Conservation (phyloP, 257 asterid genomes). For the Przewalskia tangutica region DNA sequence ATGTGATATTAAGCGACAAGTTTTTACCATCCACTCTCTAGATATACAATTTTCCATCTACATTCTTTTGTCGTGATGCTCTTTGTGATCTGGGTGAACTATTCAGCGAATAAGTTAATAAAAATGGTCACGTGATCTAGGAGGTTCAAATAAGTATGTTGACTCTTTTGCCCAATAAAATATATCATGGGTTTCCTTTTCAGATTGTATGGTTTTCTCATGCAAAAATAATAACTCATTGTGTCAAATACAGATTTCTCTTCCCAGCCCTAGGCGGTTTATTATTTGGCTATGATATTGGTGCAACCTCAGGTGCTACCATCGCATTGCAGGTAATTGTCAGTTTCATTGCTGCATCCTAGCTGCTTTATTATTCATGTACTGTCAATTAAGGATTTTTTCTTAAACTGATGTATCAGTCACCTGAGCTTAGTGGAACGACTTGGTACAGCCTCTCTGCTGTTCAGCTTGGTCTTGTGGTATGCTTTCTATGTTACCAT, state of each 20-base stretch:
- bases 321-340: slow-evolving; percentile 71
- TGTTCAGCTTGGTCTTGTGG: slow-evolving; percentile 95
- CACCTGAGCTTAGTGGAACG: slow-evolving; percentile 87
- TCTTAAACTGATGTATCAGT: slow-evolving; percentile 36
- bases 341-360: not conserved
- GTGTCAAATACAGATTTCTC: slow-evolving; percentile 46
- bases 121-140: not conserved
- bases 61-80: not conserved
- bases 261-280: slow-evolving; percentile 96
- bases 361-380: not conserved
- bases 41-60: not conserved
- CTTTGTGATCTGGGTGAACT: not conserved
- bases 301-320: slow-evolving; percentile 97
- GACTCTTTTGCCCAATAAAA: not conserved
- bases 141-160: not conserved
- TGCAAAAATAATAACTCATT: not conserved
- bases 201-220: not conserved
- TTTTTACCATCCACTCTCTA: not conserved
- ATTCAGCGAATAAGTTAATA: not conserved
- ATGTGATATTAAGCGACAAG: not conserved
- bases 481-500: slow-evolving; percentile 19
- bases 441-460: slow-evolving; percentile 84
- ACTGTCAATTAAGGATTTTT: not conserved
- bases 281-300: slow-evolving; percentile 91
- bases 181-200: not conserved